A percentile compares a stretch with the other conserved stretches of the same genome.
Conservation (phyloP, 75 land plant species). For the Picea glauca region DNA sequence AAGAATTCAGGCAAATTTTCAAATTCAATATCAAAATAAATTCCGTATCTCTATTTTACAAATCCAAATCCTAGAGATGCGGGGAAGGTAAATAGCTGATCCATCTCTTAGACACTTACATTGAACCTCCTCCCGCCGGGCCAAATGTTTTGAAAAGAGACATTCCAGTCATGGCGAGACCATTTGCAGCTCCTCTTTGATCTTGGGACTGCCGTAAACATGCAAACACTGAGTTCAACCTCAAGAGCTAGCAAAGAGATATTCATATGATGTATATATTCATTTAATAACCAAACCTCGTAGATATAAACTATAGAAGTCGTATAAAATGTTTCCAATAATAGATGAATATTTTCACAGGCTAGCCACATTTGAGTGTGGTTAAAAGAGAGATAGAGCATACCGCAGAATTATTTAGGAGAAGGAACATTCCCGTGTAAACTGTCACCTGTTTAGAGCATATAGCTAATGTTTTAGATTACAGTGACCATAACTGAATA, state of each 20-base stretch:
- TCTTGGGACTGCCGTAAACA: constrained; percentile 45
- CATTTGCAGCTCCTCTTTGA: constrained; percentile 91
- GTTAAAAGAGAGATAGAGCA: not conserved
- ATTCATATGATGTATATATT: not conserved
- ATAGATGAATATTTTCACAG: not conserved
- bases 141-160: constrained; percentile 75
- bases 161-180: constrained; percentile 56
- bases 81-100: not conserved
- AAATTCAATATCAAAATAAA: not conserved
- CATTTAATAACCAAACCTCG: not conserved
- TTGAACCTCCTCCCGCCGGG: constrained; percentile 73
- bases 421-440: constrained; percentile 54
- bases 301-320: not conserved
- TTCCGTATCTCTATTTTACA: not conserved
- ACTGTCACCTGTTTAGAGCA: constrained; percentile 32
- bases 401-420: constrained; percentile 82
- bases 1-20: not conserved
- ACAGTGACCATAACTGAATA: no score
- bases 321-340: not conserved
- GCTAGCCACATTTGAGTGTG: not conserved
- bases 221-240: not conserved
- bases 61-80: not conserved
- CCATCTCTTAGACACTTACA: constrained; percentile 41
- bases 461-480: no score
- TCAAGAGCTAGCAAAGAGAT: not conserved